phyloP scores from a whole-genome alignment of 108 stramenopile species.

The Pelagomonas calceolata region DNA sequence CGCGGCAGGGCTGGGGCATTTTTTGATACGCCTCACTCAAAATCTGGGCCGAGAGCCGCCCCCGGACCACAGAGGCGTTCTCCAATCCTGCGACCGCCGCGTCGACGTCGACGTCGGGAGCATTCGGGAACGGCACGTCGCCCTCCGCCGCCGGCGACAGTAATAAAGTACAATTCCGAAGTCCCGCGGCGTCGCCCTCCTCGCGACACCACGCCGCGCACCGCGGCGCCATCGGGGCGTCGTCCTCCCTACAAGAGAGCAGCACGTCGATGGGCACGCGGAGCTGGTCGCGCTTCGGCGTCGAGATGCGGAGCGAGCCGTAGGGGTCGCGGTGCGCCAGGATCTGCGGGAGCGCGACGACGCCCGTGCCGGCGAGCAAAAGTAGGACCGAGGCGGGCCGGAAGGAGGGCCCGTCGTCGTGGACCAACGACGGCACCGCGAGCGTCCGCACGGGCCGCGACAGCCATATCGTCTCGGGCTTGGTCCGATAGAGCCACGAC shows the following conservation, averaged over 20 bases:
- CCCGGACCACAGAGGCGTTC: neutral
- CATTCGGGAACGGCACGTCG: neutral
- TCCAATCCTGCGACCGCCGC: neutral
- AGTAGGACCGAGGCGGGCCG: conserved; percentile 8
- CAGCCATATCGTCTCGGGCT: conserved; percentile 2
- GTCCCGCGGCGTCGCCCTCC: conserved; percentile 3
- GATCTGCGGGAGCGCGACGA: conserved; percentile 22
- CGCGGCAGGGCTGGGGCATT: conserved; percentile 8
- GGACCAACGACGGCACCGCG: neutral
- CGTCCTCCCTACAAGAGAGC: conserved; percentile 17
- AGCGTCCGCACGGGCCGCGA: conserved; percentile 12
- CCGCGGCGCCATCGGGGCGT: conserved; percentile 6
- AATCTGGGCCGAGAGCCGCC: neutral
- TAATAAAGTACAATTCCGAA: conserved; percentile 10
- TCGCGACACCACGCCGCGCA: conserved; percentile 13
- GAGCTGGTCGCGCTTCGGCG: conserved; percentile 15
- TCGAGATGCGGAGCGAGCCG: conserved; percentile 8
- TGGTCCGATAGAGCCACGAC: neutral
- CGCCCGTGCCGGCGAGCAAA: conserved; percentile 20
- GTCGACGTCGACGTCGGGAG: neutral
- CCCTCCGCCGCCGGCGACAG: neutral
- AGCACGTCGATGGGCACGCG: conserved; percentile 8
- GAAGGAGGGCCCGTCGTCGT: neutral
- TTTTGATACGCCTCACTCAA: neutral
- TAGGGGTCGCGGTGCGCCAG: conserved; percentile 16